Evolutionary conservation across 2,329 filamentous ascomycete species (phyloP).

Genomic region (Teratosphaeria nubilosa): DNA sequence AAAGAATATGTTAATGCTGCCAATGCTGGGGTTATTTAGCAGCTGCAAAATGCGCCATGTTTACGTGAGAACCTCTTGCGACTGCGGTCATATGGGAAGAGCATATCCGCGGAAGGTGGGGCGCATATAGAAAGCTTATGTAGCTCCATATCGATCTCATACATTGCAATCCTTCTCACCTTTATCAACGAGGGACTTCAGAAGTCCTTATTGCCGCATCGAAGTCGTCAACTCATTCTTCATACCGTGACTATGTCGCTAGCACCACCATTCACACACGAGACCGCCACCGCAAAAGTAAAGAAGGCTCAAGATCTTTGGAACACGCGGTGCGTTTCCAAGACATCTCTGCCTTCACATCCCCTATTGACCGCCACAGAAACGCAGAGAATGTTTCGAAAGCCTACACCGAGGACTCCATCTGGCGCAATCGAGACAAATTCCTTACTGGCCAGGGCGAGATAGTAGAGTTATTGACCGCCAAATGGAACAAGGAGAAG

Average conservation of each 20-base stretch:
- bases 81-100: not conserved
- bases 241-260: conserved; percentile 29
- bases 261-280: conserved; percentile 63
- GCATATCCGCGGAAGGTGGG: not conserved
- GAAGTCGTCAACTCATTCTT: not conserved
- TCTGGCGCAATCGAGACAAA: conserved; percentile 68
- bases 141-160: not conserved
- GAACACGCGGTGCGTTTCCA: conserved; percentile 56
- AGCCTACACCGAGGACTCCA: conserved; percentile 64
- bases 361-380: conserved; percentile 29
- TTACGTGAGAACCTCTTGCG: not conserved
- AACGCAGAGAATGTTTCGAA: conserved; percentile 55
- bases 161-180: not conserved
- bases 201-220: not conserved
- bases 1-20: not conserved
- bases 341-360: not conserved
- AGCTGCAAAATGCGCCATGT: no score
- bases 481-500: conserved; percentile 65
- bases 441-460: conserved; percentile 61
- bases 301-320: conserved; percentile 75
- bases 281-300: conserved; percentile 64
- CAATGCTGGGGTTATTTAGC: not conserved
- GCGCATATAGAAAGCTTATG: not conserved
- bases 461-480: conserved; percentile 57
- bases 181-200: not conserved